Percentiles rank a stretch among this genome's conserved stretches.
These are phyloP conservation scores for Cyclospora cayetanensis DNA, from an alignment of 169 alveolate species.

Conservation along the genomic window DNA sequence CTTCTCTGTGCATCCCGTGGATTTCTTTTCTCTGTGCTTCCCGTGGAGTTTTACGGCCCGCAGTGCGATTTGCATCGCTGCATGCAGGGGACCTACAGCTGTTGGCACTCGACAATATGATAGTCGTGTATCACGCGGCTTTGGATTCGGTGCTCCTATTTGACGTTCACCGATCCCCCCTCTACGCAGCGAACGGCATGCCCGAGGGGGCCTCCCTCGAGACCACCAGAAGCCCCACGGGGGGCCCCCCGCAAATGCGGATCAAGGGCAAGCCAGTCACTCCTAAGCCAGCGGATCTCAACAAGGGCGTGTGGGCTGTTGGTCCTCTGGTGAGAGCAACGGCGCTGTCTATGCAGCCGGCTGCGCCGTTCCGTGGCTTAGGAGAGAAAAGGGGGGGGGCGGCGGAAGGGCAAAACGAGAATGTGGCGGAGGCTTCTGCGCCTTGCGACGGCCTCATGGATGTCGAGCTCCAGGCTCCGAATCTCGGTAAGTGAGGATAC, in stretches of 20 bases:
- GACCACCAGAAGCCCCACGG: neutral
- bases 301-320: conserved; percentile 8
- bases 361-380: neutral
- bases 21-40: no score
- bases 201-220: neutral
- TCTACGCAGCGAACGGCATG: neutral
- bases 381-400: neutral
- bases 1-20: no score
- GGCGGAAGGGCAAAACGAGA: neutral
- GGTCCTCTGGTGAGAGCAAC: neutral
- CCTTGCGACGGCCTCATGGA: neutral
- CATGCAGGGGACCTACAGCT: conserved; percentile 44
- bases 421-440: neutral
- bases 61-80: no score
- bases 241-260: neutral
- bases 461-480: neutral
- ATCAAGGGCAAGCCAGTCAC: neutral
- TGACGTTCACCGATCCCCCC: neutral
- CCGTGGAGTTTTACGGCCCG: no score
- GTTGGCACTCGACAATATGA: conserved; percentile 9
- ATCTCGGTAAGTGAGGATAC: conserved; percentile 8
- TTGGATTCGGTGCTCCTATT: neutral
- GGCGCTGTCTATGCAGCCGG: neutral
- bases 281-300: neutral
- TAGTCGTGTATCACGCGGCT: neutral